phyloP scores from a whole-genome alignment of 2,329 filamentous ascomycete species.

The Capronia americana region DNA sequence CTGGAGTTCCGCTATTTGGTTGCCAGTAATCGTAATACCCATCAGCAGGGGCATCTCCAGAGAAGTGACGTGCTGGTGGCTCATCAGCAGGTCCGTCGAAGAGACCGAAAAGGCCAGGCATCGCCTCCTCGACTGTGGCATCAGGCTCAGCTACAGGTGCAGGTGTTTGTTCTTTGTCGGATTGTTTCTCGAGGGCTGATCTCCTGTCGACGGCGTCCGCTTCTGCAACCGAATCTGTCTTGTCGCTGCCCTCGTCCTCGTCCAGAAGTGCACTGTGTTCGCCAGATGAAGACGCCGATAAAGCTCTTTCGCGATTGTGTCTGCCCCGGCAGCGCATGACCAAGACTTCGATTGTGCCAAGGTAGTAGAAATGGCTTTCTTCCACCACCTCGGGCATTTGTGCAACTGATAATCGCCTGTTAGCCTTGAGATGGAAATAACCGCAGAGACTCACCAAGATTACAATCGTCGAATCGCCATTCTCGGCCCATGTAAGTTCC shows the following conservation, averaged over 20 bases:
- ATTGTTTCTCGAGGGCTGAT: background rate
- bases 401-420: constrained; percentile 25
- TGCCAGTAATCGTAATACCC: constrained; percentile 21
- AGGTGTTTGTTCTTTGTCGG: background rate
- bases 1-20: background rate
- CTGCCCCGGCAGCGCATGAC: constrained; percentile 41
- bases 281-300: constrained; percentile 32
- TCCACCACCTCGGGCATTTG: constrained; percentile 30
- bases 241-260: constrained; percentile 27
- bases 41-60: constrained; percentile 23
- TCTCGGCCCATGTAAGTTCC: constrained; percentile 58
- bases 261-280: constrained; percentile 35
- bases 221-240: constrained; percentile 22
- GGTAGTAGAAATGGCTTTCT: constrained; percentile 39
- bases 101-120: constrained; percentile 24
- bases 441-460: constrained; percentile 49
- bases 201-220: background rate
- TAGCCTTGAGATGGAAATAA: constrained; percentile 1
- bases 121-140: constrained; percentile 4
- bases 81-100: constrained; percentile 35
- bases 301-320: constrained; percentile 19
- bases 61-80: constrained; percentile 2
- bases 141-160: constrained; percentile 7
- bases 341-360: constrained; percentile 44
- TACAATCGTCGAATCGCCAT: constrained; percentile 60